Evolutionary conservation across 75 land plant genomes (phyloP).

Genomic region (Cryptomeria japonica): DNA sequence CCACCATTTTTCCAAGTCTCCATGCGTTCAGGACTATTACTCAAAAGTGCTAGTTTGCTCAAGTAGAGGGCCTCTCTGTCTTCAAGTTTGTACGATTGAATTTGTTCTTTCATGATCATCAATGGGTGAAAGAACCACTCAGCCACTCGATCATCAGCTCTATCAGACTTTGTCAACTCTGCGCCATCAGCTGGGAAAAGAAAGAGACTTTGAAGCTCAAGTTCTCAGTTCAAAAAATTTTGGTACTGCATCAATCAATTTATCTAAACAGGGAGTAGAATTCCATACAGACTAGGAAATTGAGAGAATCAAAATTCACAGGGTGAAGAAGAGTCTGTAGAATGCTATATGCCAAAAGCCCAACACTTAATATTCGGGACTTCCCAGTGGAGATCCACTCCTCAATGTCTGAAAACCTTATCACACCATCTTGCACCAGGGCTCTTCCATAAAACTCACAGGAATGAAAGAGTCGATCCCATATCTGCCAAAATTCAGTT

Average conservation of each 20-base stretch:
- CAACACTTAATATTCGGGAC: conserved; percentile 59
- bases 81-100: conserved; percentile 47
- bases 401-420: conserved; percentile 60
- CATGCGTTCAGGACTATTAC: conserved; percentile 43
- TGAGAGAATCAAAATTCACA: conserved; percentile 65
- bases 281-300: conserved; percentile 71
- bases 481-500: conserved; percentile 46
- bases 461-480: conserved; percentile 80
- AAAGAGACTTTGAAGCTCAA: not conserved
- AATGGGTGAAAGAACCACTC: conserved; percentile 88
- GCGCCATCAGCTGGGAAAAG: conserved; percentile 59
- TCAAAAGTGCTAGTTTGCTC: conserved; percentile 42
- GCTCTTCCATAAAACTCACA: conserved; percentile 59
- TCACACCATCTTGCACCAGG: conserved; percentile 57
- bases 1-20: conserved; percentile 70
- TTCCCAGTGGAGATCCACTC: conserved; percentile 53
- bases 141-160: conserved; percentile 66
- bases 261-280: not conserved
- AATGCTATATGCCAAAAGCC: conserved; percentile 71
- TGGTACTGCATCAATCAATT: not conserved
- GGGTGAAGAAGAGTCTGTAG: conserved; percentile 59
- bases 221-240: not conserved
- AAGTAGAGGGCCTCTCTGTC: conserved; percentile 71
- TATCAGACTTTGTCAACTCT: conserved; percentile 63
- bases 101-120: conserved; percentile 82